phyloP scores from a whole-genome alignment of 2,329 filamentous ascomycete genomes.

The Diaporthe citrichinensis region DNA sequence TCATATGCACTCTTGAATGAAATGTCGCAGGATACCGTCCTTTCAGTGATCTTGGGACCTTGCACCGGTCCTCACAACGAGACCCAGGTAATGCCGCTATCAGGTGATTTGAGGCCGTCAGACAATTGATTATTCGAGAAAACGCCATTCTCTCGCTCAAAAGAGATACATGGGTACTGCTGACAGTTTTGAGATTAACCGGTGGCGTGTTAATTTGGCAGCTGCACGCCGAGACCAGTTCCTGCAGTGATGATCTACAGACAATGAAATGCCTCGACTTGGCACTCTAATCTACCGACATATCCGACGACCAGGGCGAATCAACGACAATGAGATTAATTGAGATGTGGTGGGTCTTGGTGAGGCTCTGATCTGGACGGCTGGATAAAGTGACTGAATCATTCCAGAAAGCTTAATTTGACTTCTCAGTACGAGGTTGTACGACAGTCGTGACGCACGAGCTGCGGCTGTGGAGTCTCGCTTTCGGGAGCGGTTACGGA shows the following conservation, averaged over 20 bases:
- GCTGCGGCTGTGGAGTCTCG: not conserved
- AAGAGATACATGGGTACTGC: not conserved
- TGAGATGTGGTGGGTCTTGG: not conserved
- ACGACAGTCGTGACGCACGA: not conserved
- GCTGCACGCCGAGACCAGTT: not conserved
- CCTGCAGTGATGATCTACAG: not conserved
- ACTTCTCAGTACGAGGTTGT: not conserved
- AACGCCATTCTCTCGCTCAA: no score
- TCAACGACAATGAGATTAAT: no score
- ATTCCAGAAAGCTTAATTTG: constrained; percentile 18
- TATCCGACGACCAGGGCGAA: not conserved
- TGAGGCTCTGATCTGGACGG: not conserved
- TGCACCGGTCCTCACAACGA: not conserved
- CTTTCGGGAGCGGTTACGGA: not conserved
- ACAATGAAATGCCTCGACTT: not conserved
- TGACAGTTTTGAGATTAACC: not conserved
- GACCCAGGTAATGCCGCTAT: not conserved
- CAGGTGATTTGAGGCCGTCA: not conserved
- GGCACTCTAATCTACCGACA: not conserved
- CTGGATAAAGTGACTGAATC: not conserved
- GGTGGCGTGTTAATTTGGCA: not conserved
- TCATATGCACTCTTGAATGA: no score
- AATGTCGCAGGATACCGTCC: accelerated
- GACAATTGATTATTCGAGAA: accelerated
- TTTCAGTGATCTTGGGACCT: not conserved